Evolutionary conservation across 495 filamentous ascomycete species (phyloP).

Genomic region (Tetracladium setigerum): DNA sequence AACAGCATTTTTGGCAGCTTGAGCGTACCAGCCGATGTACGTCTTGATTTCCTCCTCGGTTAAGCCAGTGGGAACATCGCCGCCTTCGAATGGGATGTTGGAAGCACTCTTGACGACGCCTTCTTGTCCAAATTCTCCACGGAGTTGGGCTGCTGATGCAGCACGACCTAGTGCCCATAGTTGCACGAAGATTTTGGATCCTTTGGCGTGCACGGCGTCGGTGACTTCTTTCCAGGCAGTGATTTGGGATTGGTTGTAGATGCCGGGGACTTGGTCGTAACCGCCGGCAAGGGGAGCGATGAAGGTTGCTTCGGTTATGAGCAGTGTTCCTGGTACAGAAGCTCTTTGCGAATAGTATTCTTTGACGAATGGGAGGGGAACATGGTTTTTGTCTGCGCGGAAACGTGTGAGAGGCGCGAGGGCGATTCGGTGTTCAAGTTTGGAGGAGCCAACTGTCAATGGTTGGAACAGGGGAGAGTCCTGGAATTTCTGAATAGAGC

Average conservation of each 20-base stretch:
- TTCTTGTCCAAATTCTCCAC: slow-evolving; percentile 25
- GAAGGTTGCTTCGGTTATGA: slow-evolving; percentile 60
- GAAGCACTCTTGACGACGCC: slow-evolving; percentile 40
- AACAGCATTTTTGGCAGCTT: slow-evolving; percentile 56
- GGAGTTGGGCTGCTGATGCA: slow-evolving; percentile 32
- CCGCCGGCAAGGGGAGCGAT: slow-evolving; percentile 47
- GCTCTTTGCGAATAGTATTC: slow-evolving; percentile 59
- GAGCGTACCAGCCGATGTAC: slow-evolving; percentile 48
- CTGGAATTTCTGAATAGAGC: background rate
- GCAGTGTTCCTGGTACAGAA: slow-evolving; percentile 48
- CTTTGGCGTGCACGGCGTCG: slow-evolving; percentile 57
- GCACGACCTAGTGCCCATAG: slow-evolving; percentile 63
- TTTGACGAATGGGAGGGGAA: slow-evolving; percentile 38
- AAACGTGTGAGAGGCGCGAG: slow-evolving; percentile 43
- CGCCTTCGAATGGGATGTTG: slow-evolving; percentile 30
- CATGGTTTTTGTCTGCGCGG: slow-evolving; percentile 33
- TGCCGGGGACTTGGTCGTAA: slow-evolving; percentile 51
- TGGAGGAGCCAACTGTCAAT: slow-evolving; percentile 29
- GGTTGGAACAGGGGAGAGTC: slow-evolving; percentile 30
- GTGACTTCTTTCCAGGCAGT: slow-evolving; percentile 54
- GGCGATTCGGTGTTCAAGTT: slow-evolving; percentile 33
- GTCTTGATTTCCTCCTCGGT: slow-evolving; percentile 49
- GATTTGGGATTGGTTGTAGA: slow-evolving; percentile 55
- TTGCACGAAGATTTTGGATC: slow-evolving; percentile 57
- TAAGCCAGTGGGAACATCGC: slow-evolving; percentile 37